These are phyloP conservation scores for Crithidia brevicula DNA, from an alignment of 208 protist species.

Conservation along the genomic window DNA sequence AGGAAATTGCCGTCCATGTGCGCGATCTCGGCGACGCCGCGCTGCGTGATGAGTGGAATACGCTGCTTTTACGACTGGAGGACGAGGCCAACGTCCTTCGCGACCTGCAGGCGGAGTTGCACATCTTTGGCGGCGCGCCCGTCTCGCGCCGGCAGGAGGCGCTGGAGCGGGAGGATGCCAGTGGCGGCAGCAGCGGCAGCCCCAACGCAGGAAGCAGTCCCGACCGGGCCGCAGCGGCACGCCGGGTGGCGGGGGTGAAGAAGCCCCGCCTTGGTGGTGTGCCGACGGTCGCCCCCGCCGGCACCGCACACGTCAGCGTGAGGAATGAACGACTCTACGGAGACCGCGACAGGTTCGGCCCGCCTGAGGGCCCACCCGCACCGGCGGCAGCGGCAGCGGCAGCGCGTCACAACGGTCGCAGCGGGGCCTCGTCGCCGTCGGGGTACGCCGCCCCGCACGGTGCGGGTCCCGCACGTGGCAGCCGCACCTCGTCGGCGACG, in stretches of 20 bases:
- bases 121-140: conserved; percentile 23
- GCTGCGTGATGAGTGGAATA: conserved; percentile 41
- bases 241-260: background rate
- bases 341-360: conserved; percentile 85
- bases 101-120: conserved; percentile 44
- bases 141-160: conserved; percentile 10
- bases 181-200: conserved; percentile 5
- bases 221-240: background rate
- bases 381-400: background rate
- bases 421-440: conserved; percentile 6
- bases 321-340: conserved; percentile 70
- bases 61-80: conserved; percentile 41
- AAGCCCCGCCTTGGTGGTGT: conserved; percentile 17
- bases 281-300: background rate
- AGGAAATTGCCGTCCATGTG: conserved; percentile 44
- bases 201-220: background rate
- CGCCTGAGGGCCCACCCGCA: conserved; percentile 41
- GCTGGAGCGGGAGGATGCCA: conserved; percentile 10
- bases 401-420: background rate
- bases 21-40: conserved; percentile 25
- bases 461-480: background rate
- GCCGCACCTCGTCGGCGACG: conserved; percentile 15
- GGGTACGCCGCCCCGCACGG: conserved; percentile 1
- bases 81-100: conserved; percentile 45
- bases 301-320: conserved; percentile 25